phyloP scores from a whole-genome alignment of 805 yeast genomes.

The Candida ovalis region DNA sequence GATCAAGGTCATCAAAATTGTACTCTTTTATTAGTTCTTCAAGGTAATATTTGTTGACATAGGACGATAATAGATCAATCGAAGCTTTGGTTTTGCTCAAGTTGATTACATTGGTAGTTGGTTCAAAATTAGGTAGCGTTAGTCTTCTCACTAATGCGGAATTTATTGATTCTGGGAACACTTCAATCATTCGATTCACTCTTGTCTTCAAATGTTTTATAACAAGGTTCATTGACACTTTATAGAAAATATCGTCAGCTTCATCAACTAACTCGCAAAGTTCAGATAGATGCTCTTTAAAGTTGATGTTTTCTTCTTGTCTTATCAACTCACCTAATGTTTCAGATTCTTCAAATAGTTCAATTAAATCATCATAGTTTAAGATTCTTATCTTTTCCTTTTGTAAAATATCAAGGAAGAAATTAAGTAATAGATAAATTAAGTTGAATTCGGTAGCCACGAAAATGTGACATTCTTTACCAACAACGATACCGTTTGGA shows the following conservation, averaged over 20 bases:
- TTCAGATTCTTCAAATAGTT: slow-evolving; percentile 27
- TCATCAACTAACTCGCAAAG: slow-evolving; percentile 41
- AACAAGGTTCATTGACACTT: slow-evolving; percentile 38
- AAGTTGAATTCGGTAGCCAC: slow-evolving; percentile 39
- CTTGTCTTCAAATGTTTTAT: slow-evolving; percentile 36
- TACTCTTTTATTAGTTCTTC: slow-evolving; percentile 18
- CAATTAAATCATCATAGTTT: slow-evolving; percentile 41
- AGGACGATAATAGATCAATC: slow-evolving; percentile 45
- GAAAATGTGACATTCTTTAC: slow-evolving; percentile 35
- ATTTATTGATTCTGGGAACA: slow-evolving; percentile 35
- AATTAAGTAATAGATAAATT: slow-evolving; percentile 36
- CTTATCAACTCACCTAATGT: slow-evolving; percentile 18
- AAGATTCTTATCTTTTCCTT: slow-evolving; percentile 31
- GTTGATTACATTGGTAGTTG: slow-evolving; percentile 33
- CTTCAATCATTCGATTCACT: slow-evolving; percentile 31
- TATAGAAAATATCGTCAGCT: slow-evolving; percentile 42
- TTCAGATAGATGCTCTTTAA: slow-evolving; percentile 25
- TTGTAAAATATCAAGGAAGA: slow-evolving; percentile 28
- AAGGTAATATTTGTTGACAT: slow-evolving; percentile 32
- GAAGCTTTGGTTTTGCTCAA: slow-evolving; percentile 38
- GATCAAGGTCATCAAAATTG: slow-evolving; percentile 18
- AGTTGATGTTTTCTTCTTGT: slow-evolving; percentile 13
- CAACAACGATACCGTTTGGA: slow-evolving; percentile 36
- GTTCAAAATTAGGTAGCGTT: slow-evolving; percentile 27
- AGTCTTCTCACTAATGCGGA: slow-evolving; percentile 8